Base-by-base conservation (phyloP, 2,329 filamentous ascomycete genomes). In the Tricladium varicosporioides region DNA sequence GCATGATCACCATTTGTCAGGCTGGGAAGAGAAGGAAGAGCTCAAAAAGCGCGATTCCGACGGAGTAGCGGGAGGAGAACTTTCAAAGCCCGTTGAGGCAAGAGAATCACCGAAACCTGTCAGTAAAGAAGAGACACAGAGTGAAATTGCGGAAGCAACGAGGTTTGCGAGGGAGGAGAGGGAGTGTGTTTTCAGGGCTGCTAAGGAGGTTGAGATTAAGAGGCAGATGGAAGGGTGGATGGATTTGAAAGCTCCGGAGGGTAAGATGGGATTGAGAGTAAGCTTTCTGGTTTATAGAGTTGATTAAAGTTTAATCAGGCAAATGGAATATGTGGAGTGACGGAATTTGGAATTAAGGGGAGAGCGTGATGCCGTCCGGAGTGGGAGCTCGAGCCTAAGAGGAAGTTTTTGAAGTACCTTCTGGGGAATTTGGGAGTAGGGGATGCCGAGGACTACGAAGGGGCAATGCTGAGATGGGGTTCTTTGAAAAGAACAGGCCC, bases 271-370 rank as follows among this genome's bases (percentile, higher is more conserved):
- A n/a, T 61, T 60, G 14, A 63, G 50, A 48, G 51, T 64, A 5
- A 60, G 58, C 15, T 67, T 65, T 55, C 58, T 68, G 60, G 55
- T 68, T 18, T 67, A 65, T 54, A 56, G 63, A 18, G 58, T 62
- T 32, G 65, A 68, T 61, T 68, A 54, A 66, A 5, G 22, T 27
- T 27, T 27, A 7, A 27, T 27, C 22, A 27, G 7, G 22, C 22
- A 27, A 27, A 7, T 27, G 22, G 22, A 27, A 27, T 27, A 3
- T 4, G 22, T 27, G 22, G 7, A 27, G 22, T 27, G 22, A 27
- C 22, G 22, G 22, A 27, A 27, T 27, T 27, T 27, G 22, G 3
- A 27, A 27, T 27, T 27, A 7, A 27, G 22, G 22, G 22, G 22
- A 27, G 7, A 7, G 22, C 7, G 22, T 27, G 22, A 7, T 7